Evolutionary conservation across 2,329 filamentous ascomycete species (phyloP), one percentile per base, ranked within the genome.

Genomic region (Hypoxylon sp.): DNA sequence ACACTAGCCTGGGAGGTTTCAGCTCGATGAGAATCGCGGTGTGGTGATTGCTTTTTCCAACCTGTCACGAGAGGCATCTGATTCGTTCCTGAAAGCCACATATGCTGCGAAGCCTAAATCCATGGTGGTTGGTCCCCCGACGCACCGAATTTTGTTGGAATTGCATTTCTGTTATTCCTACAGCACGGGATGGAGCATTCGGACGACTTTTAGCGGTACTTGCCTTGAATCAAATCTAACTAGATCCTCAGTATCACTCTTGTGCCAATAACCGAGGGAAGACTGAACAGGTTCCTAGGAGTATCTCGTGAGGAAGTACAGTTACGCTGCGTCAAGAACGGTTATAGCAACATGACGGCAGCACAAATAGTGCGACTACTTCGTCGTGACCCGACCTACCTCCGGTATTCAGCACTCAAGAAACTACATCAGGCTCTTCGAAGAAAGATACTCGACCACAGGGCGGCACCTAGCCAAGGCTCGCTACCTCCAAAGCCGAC

Each of bases 71-170:
- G 9, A 10, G 13, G 3, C 19, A 39, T 58, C 17, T 14, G 5
- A 24, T 58, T 58, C 22, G 44, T 14, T 48, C 5, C 8, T n/a
- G 46, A 56, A 47, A 22, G 26, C 39, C 42, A 56, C 53, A 26
- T 35, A 29, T 58, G 11, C 39, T 5, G 29, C 13, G 13, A 37
- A 37, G 10, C 26, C 22, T 13, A 50, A 11, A 17, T 44, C 39
- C 17, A 44, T 22, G 39, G 9, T 0, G 39, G 17, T n/a, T n/a
- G 39, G 39, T 19, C 17, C 17, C 39, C 17, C 39, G 11, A 22
- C 2, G 17, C 17, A 44, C 17, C 5, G 11, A 3, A 44, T 22
- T 44, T 44, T 8, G n/a, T 11, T 22, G 17, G 39, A 11, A 3
- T 39, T 44, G n/a, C 17, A 2, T 8, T 9, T 42, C 37, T 17